Conservation (phyloP, 495 filamentous ascomycete genomes). For the Coniosporium apollinis region DNA sequence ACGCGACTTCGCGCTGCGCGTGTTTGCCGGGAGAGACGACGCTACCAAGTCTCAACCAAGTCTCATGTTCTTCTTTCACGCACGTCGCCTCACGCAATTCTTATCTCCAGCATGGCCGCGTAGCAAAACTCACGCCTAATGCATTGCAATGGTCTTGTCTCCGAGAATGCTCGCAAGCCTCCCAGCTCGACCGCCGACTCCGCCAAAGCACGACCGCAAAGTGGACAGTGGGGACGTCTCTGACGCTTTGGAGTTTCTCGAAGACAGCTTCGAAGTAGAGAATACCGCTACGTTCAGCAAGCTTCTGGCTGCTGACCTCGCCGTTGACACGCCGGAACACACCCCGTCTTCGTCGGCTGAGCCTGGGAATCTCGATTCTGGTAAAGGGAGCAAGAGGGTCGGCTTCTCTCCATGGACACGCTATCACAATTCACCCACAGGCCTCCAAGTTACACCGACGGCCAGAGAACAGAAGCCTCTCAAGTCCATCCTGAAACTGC, state of each 20-base stretch:
- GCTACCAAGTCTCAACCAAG: too few relatives aligned
- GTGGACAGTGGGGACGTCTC: conserved; percentile 18
- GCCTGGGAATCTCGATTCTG: conserved; percentile 22
- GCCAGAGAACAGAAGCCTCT: conserved; percentile 48
- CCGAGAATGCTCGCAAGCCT: too few relatives aligned
- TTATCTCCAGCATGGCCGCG: too few relatives aligned
- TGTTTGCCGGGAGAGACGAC: too few relatives aligned
- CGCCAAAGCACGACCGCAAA: conserved; percentile 43
- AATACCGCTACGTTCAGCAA: background rate
- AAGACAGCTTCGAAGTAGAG: conserved; percentile 17
- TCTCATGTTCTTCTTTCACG: too few relatives aligned
- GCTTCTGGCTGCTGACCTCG: background rate
- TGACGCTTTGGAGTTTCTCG: conserved; percentile 18
- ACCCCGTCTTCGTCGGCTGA: conserved; percentile 30
- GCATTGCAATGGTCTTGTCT: too few relatives aligned
- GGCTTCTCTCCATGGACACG: conserved; percentile 45
- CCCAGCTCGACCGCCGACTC: conserved; percentile 42
- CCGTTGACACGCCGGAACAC: conserved; percentile 30
- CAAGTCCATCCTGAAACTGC: conserved; percentile 74
- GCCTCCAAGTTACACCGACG: conserved; percentile 32
- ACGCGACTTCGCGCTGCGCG: too few relatives aligned
- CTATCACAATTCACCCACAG: conserved; percentile 43
- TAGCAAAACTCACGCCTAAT: too few relatives aligned
- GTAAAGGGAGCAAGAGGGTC: conserved; percentile 40
- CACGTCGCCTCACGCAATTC: too few relatives aligned